Conservation (phyloP, 495 filamentous ascomycete genomes). For the Aspergillus heteromorphus region DNA sequence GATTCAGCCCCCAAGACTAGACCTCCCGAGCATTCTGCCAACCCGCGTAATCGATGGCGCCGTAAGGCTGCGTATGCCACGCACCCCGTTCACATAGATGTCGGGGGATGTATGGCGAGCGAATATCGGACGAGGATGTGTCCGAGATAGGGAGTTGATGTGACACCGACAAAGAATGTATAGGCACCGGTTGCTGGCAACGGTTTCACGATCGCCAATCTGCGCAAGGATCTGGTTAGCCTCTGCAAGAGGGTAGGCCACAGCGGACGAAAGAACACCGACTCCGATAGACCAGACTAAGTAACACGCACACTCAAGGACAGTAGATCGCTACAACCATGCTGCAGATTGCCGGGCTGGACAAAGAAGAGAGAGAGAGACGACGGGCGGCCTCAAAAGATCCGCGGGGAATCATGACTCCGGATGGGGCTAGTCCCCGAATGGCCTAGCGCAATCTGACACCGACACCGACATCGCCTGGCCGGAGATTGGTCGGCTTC, state of each 20-base stretch:
- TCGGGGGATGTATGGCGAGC: neutral
- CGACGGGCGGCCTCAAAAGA: neutral
- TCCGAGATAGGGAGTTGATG: too few relatives aligned
- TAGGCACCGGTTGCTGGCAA: neutral
- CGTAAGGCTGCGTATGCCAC: neutral
- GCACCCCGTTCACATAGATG: neutral
- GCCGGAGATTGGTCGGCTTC: too few relatives aligned
- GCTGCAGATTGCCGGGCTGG: neutral
- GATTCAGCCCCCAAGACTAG: conserved; percentile 7
- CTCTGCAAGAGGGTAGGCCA: neutral
- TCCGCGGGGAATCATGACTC: neutral
- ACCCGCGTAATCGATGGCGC: neutral
- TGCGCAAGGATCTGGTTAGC: neutral
- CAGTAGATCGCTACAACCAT: neutral
- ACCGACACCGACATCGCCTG: too few relatives aligned
- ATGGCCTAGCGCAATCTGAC: neutral
- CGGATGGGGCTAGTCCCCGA: neutral
- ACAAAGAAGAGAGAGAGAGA: neutral
- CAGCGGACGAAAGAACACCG: neutral
- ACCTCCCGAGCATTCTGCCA: conserved; percentile 7
- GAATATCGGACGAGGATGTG: neutral
- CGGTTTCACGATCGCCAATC: neutral
- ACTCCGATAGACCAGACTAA: neutral
- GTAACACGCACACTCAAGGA: neutral
- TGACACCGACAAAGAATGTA: neutral